Percentiles rank a stretch among this genome's conserved stretches.
Evolutionary conservation across 208 protist genomes (phyloP).

Genomic region (Balamuthia mandrillaris): DNA sequence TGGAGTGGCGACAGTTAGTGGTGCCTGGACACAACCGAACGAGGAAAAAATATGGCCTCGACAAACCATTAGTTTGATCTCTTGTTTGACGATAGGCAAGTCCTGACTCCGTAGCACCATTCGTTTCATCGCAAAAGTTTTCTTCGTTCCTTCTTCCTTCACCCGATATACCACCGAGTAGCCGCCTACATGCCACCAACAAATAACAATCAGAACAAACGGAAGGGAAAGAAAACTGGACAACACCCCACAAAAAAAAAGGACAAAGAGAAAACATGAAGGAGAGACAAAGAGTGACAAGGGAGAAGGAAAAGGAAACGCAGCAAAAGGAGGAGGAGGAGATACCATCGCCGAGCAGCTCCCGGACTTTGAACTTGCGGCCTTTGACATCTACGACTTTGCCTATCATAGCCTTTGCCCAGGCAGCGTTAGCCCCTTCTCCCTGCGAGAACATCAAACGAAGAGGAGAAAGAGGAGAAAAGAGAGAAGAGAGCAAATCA

Average conservation of each 20-base stretch:
- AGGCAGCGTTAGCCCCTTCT: too few species aligned
- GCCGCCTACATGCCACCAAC: slow-evolving; percentile 19
- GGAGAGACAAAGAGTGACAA: neutral
- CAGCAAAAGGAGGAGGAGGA: neutral
- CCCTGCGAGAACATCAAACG: too few species aligned
- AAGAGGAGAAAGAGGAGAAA: too few species aligned
- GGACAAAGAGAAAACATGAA: neutral
- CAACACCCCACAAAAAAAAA: neutral
- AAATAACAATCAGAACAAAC: too few species aligned
- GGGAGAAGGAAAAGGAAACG: neutral
- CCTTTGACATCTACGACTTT: slow-evolving; percentile 26
- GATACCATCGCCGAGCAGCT: slow-evolving; percentile 29
- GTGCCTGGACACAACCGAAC: too few species aligned
- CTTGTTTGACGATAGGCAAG: slow-evolving; percentile 2
- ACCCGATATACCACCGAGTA: slow-evolving; percentile 30
- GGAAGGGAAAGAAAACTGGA: neutral
- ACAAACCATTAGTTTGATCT: slow-evolving; percentile 15
- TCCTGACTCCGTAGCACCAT: neutral
- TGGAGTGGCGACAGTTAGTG: too few species aligned
- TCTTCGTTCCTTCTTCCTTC: slow-evolving; percentile 18
- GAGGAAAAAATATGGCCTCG: neutral
- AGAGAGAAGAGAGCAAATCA: too few species aligned
- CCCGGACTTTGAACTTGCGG: neutral
- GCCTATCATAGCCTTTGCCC: neutral
- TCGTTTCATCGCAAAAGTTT: slow-evolving; percentile 7